Evolutionary conservation across 2,329 filamentous ascomycete species (phyloP).

Genomic region (Aspergillus ochraceus): DNA sequence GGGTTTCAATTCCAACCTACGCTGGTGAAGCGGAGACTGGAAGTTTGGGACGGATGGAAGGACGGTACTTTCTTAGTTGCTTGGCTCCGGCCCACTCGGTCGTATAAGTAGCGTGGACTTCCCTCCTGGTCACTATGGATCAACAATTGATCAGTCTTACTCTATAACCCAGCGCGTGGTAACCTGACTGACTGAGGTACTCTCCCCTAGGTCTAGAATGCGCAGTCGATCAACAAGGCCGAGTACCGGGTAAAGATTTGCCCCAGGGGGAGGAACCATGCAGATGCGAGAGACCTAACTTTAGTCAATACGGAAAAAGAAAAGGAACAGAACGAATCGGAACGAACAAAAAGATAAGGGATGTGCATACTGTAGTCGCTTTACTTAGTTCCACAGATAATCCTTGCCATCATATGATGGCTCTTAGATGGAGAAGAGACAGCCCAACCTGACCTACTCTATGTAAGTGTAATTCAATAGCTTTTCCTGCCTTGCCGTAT

Average conservation of each 20-base stretch:
- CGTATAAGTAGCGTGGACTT: too few species aligned
- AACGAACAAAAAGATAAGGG: background rate
- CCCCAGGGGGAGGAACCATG: background rate
- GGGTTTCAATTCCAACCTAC: too few species aligned
- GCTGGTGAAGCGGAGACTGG: background rate
- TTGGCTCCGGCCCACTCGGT: too few species aligned
- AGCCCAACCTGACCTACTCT: background rate
- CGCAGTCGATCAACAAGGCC: constrained; percentile 1
- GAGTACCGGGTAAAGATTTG: background rate
- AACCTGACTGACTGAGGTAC: background rate
- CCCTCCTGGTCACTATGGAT: too few species aligned
- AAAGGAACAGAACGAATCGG: background rate
- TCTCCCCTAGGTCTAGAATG: background rate
- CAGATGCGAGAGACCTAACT: background rate
- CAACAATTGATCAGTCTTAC: too few species aligned
- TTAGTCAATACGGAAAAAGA: background rate
- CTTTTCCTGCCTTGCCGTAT: background rate
- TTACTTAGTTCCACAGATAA: background rate
- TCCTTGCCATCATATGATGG: background rate
- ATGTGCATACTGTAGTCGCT: background rate
- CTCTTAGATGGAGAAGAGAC: background rate
- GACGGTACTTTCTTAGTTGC: too few species aligned
- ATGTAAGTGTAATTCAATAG: background rate
- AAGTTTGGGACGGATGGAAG: background rate
- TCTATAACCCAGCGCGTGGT: too few species aligned